A percentile compares a stretch with the other conserved stretches of the same genome.
Evolutionary conservation across 352 stramenopile species (phyloP).

Genomic region (Phytophthora aleatoria): DNA sequence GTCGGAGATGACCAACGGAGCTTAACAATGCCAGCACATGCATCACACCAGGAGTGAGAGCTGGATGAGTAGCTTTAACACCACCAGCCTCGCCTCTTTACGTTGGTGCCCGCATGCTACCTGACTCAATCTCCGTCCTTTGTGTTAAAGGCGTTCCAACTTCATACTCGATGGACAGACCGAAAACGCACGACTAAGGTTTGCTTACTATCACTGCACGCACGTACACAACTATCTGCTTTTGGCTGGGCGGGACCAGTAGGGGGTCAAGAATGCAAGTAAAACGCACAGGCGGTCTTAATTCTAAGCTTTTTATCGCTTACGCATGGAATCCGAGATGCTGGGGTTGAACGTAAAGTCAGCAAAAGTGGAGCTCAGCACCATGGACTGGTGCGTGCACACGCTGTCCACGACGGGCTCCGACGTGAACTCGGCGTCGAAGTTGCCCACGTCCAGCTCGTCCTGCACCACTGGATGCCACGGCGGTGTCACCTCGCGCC

Average conservation of each 20-base stretch:
- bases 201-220: constrained; percentile 10
- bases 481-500: constrained; percentile 55
- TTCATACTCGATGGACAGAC: neutral
- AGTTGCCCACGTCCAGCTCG: constrained; percentile 82
- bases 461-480: constrained; percentile 70
- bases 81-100: neutral
- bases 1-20: constrained; percentile 30
- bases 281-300: constrained; percentile 16
- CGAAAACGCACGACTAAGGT: constrained; percentile 15
- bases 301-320: constrained; percentile 38
- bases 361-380: constrained; percentile 65
- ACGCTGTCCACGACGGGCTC: constrained; percentile 79
- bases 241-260: constrained; percentile 7
- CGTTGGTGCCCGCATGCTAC: neutral
- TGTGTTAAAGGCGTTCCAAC: neutral
- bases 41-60: neutral
- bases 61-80: neutral
- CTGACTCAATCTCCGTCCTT: constrained; percentile 8
- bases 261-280: constrained; percentile 13
- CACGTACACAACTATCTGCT: constrained; percentile 17
- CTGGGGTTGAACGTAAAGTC: constrained; percentile 83
- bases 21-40: neutral
- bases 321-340: constrained; percentile 56
- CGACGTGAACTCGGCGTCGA: constrained; percentile 77
- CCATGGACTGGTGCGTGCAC: constrained; percentile 66